phyloP scores from a whole-genome alignment of 495 filamentous ascomycete species.

The Aspergillus kassunensis region DNA sequence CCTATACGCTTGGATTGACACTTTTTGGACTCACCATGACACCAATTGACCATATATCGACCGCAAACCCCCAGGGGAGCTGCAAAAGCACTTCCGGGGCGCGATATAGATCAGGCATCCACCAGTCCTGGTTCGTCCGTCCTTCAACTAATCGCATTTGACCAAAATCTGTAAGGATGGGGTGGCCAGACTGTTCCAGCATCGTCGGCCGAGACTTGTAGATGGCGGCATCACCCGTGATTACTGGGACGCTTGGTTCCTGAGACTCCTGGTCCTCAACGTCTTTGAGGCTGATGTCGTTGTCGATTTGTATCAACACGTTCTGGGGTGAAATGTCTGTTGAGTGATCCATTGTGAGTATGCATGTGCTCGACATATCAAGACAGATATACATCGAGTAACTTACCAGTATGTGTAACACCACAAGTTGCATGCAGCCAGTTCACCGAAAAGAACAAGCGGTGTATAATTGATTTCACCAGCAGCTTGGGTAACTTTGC shows the following conservation, averaged over 20 bases:
- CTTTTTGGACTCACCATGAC: conserved; percentile 9
- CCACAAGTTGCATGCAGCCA: conserved; percentile 16
- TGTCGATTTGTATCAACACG: conserved; percentile 10
- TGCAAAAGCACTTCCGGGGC: conserved; percentile 21
- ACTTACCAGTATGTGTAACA: conserved; percentile 13
- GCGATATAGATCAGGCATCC: conserved; percentile 24
- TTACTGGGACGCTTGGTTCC: conserved; percentile 13
- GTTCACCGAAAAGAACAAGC: conserved; percentile 12
- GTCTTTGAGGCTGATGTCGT: conserved; percentile 8
- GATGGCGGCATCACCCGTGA: background rate
- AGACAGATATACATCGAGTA: too few species aligned
- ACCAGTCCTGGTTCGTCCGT: conserved; percentile 13
- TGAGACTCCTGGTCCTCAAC: conserved; percentile 14
- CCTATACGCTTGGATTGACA: too few species aligned
- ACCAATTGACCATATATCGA: conserved; percentile 23
- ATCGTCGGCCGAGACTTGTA: conserved; percentile 13
- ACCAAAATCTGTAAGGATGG: conserved; percentile 21
- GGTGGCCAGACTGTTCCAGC: conserved; percentile 12
- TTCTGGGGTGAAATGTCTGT: conserved; percentile 19
- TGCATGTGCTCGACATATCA: background rate
- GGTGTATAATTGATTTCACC: conserved; percentile 13
- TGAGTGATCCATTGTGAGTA: background rate
- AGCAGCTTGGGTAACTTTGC: conserved; percentile 9
- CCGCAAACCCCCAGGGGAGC: conserved; percentile 19
- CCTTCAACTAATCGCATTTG: conserved; percentile 13